phyloP scores from a whole-genome alignment of 2,329 filamentous ascomycete species.

The Aspergillus ibericus region DNA sequence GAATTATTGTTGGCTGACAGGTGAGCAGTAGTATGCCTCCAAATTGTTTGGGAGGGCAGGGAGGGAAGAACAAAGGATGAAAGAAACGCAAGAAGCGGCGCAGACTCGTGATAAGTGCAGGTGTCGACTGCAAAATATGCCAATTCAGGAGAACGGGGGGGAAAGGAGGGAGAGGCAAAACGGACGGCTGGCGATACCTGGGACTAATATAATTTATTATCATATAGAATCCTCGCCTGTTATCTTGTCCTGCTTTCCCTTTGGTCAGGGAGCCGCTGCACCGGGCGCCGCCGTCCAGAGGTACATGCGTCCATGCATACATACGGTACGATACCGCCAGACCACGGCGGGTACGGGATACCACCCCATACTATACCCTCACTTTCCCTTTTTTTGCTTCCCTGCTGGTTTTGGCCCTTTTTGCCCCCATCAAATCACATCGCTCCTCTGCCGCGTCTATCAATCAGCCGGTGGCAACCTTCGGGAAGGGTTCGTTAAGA shows the following conservation, averaged over 20 bases:
- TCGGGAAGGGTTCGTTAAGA: conserved; percentile 5
- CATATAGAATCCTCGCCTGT: conserved; percentile 16
- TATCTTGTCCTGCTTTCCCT: conserved; percentile 17
- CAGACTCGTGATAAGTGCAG: not conserved
- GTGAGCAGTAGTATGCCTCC: not conserved
- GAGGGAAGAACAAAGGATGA: not conserved
- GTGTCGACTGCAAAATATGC: not conserved
- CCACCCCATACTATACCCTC: not conserved
- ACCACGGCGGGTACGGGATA: conserved; percentile 16
- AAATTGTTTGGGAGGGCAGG: not conserved
- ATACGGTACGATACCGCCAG: conserved; percentile 20
- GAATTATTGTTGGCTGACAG: conserved; percentile 5
- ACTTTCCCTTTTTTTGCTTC: conserved; percentile 2
- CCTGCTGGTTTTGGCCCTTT: not conserved
- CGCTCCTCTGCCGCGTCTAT: not conserved
- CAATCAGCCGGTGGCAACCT: conserved; percentile 12
- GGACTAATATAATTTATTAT: conserved; percentile 18
- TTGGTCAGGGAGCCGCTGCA: conserved; percentile 20
- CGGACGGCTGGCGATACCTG: conserved; percentile 10
- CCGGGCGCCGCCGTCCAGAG: conserved; percentile 16
- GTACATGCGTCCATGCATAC: conserved; percentile 11
- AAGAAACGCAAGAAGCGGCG: not conserved
- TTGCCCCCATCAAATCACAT: not conserved
- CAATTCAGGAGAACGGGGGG: not conserved
- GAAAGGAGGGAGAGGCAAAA: conserved; percentile 9